phyloP scores from a whole-genome alignment of 2,329 filamentous ascomycete species.

The Cladosporium sp. region DNA sequence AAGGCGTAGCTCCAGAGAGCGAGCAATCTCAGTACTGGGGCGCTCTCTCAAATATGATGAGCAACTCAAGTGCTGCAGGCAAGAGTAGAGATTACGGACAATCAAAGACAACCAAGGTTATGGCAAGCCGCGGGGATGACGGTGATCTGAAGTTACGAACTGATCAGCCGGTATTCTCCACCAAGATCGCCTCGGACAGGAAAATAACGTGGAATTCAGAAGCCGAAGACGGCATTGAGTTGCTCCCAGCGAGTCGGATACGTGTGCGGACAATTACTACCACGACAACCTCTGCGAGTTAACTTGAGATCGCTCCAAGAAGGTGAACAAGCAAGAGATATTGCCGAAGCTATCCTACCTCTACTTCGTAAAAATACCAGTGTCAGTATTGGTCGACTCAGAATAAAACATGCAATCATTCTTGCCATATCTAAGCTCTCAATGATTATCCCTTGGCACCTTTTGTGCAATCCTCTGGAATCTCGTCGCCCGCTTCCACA shows the following conservation, averaged over 20 bases:
- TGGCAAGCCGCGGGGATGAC: background rate
- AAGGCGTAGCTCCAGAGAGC: background rate
- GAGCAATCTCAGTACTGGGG: background rate
- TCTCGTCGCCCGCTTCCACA: constrained; percentile 21
- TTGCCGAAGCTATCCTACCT: no score
- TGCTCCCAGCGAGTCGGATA: constrained; percentile 1
- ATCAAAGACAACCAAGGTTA: background rate
- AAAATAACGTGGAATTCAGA: background rate
- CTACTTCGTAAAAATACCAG: no score
- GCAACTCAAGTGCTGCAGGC: background rate
- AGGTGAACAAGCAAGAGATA: no score
- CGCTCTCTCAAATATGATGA: background rate
- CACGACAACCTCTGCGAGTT: background rate
- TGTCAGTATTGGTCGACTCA: no score
- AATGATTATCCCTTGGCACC: constrained; percentile 27
- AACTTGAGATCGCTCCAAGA: no score
- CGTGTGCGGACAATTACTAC: background rate
- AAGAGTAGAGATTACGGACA: background rate
- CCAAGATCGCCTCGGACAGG: background rate
- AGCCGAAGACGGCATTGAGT: background rate
- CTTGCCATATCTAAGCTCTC: no score
- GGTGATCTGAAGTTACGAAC: background rate
- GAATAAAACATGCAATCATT: no score
- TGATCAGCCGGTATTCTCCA: background rate
- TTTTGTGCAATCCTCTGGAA: constrained; percentile 25